Base-by-base conservation (phyloP, 2,329 filamentous ascomycete genomes). In the Fusarium piperis region DNA sequence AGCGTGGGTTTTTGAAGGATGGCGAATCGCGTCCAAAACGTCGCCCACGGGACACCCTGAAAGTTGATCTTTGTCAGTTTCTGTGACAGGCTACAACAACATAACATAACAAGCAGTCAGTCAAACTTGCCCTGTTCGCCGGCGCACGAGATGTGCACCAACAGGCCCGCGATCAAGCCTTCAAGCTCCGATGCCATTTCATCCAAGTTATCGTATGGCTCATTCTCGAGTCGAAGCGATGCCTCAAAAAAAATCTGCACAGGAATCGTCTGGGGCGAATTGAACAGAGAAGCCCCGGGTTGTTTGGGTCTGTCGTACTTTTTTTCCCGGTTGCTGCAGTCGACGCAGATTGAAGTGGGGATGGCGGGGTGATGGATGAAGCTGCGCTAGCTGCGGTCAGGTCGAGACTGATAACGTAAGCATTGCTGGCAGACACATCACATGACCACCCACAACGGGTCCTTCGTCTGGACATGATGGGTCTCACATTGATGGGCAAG, bases 101-200 rank as follows among this genome's bases (percentile, higher is more conserved):
- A 36, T 13, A 41, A 41, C 39, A 41, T 44, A 55, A 32, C 30
- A 38, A 46, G 32, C 20, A 59, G 46, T 46, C 10, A 61, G 53
- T 56, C 18, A 55, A 61, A 78, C 80, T 75, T 65, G 80, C 82
- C 81, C 73, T 79, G 71, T 74, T 82, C 81, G 56, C 81, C 81
- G 26, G 79, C 77, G 65, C 81, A 83, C 51, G 81, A 78, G 44
- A 82, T 79, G 35, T 81, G 70, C 55, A 81, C 77, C 66, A 83
- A 70, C 51, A 83, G 74, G 62, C 76, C 75, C 52, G 77, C 79
- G 65, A 83, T 81, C 68, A 82, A 73, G 68, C 79, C 79, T 74
- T 83, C 81, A 28, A 82, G 79, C 71, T 83, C 81, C 65, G 78
- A 79, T 62, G 78, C 77, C 81, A 83, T 83, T 58, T 51, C 71